These are phyloP conservation scores for Adiantum capillusveneris DNA, from an alignment of 75 land plant genomes.

Conservation along the genomic window DNA sequence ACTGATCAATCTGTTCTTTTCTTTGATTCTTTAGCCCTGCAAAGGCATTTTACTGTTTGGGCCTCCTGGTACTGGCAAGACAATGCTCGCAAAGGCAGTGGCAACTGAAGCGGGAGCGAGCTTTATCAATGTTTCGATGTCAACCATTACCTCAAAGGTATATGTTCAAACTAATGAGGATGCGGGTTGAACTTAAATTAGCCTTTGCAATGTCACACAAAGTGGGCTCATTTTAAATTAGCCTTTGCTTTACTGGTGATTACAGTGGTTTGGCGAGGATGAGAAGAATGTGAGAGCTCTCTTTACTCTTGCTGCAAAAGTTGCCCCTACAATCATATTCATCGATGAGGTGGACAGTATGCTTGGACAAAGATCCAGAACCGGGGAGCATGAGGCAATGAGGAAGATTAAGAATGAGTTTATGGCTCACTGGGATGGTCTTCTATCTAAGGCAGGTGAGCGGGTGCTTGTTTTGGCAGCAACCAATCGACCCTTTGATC, in stretches of 20 bases:
- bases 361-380: slow-evolving; percentile 78
- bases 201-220: too few relatives aligned
- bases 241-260: too few relatives aligned
- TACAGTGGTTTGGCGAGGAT: slow-evolving; percentile 88
- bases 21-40: slow-evolving; percentile 43
- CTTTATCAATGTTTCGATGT: slow-evolving; percentile 91
- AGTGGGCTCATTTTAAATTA: too few relatives aligned
- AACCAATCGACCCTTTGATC: slow-evolving; percentile 86
- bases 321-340: slow-evolving; percentile 85
- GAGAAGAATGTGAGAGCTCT: slow-evolving; percentile 85
- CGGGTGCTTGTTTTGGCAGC: slow-evolving; percentile 86
- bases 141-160: slow-evolving; percentile 84
- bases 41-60: slow-evolving; percentile 84
- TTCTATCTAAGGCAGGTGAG: slow-evolving; percentile 59
- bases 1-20: neutral
- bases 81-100: slow-evolving; percentile 91
- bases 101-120: slow-evolving; percentile 92
- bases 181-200: too few relatives aligned
- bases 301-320: slow-evolving; percentile 84
- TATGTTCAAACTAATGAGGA: too few relatives aligned
- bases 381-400: slow-evolving; percentile 91
- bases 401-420: slow-evolving; percentile 89
- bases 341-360: slow-evolving; percentile 95
- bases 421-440: slow-evolving; percentile 94
- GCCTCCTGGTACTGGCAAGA: slow-evolving; percentile 92